These are phyloP conservation scores for Nakazawaea pomicola DNA, from an alignment of 805 yeast species.

Conservation along the genomic window DNA sequence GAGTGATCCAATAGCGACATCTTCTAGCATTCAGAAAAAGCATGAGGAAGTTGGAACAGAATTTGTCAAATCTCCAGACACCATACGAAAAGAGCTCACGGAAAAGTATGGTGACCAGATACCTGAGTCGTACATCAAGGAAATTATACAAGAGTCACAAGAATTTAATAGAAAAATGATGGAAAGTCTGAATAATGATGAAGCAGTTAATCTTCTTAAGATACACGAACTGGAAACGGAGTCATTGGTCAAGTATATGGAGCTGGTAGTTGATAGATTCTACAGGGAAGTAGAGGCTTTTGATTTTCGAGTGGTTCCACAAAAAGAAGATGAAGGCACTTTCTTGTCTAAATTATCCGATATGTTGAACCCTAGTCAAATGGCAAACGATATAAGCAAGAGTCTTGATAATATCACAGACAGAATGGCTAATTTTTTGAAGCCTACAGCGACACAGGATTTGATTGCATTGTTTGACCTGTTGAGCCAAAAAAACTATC, in stretches of 20 bases:
- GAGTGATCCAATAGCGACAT: slow-evolving; percentile 16
- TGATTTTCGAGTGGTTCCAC: background rate
- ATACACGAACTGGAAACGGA: slow-evolving; percentile 6
- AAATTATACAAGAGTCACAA: slow-evolving; percentile 12
- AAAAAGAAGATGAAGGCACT: slow-evolving; percentile 1
- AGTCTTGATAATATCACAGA: slow-evolving; percentile 4
- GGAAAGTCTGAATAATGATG: background rate
- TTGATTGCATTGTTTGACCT: slow-evolving; percentile 7
- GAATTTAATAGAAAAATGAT: too few species aligned
- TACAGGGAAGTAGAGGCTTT: background rate
- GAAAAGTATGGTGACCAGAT: slow-evolving; percentile 10
- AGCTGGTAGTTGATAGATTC: background rate
- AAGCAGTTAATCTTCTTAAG: slow-evolving; percentile 6
- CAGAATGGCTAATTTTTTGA: background rate
- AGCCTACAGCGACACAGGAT: slow-evolving; percentile 5
- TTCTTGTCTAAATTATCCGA: slow-evolving; percentile 4
- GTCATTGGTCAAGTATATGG: slow-evolving; percentile 3
- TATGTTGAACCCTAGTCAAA: slow-evolving; percentile 1
- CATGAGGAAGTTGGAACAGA: background rate
- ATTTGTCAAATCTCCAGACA: slow-evolving; percentile 13
- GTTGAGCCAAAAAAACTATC: slow-evolving; percentile 7
- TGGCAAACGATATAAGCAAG: background rate
- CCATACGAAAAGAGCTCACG: slow-evolving; percentile 11
- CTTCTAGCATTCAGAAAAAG: slow-evolving; percentile 2
- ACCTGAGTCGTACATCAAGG: slow-evolving; percentile 10